phyloP scores from a whole-genome alignment of 306 rosid genomes.

The Fragaria iinumae region DNA sequence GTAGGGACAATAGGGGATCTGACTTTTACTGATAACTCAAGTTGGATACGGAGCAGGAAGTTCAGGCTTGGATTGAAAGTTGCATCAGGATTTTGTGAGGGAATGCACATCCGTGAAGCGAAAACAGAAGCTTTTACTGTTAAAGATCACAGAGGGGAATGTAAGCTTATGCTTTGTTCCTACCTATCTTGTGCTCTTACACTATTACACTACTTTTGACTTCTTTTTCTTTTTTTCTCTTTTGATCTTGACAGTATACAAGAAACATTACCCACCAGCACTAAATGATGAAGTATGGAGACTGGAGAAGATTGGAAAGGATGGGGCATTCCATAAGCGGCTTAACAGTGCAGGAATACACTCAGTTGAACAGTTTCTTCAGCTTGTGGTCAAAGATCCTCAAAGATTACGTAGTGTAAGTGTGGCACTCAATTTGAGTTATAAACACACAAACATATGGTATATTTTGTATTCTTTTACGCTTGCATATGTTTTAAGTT shows the following conservation, averaged over 20 bases:
- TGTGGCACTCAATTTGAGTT: slow-evolving; percentile 24
- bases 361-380: slow-evolving; percentile 82
- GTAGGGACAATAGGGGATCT: slow-evolving; percentile 92
- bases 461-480: neutral
- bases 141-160: slow-evolving; percentile 99
- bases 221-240: slow-evolving; percentile 17
- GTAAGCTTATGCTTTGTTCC: slow-evolving; percentile 47
- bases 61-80: slow-evolving; percentile 94
- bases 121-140: slow-evolving; percentile 98
- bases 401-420: slow-evolving; percentile 80
- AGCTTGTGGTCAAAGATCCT: slow-evolving; percentile 75
- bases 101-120: slow-evolving; percentile 85
- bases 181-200: slow-evolving; percentile 14
- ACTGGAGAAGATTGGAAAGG: slow-evolving; percentile 97
- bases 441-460: neutral
- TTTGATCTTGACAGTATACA: slow-evolving; percentile 66
- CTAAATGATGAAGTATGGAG: slow-evolving; percentile 93
- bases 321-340: slow-evolving; percentile 97
- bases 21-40: slow-evolving; percentile 93
- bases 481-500: slow-evolving; percentile 24
- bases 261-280: slow-evolving; percentile 96
- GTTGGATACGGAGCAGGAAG: slow-evolving; percentile 99
- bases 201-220: neutral
- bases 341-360: slow-evolving; percentile 48
- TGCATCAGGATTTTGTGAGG: slow-evolving; percentile 72